Percentiles rank a stretch among this genome's conserved stretches.
phyloP scores from a whole-genome alignment of 768 basidiomycete genomes.

The Termitomyces sp. region DNA sequence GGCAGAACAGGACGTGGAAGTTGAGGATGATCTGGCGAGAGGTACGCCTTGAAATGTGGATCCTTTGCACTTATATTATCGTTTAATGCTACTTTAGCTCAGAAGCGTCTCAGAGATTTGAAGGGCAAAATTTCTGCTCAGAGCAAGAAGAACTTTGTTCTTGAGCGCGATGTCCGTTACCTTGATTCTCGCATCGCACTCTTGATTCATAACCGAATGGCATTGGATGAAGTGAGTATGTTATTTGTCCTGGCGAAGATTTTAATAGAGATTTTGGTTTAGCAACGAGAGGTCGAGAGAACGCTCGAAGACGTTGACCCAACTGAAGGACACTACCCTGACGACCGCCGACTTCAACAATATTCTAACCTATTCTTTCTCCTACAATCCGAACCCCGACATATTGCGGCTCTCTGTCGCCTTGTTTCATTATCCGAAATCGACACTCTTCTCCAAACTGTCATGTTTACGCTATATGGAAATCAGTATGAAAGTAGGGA shows the following conservation, averaged over 20 bases:
- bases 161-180: constrained; percentile 97
- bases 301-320: constrained; percentile 96
- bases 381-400: constrained; percentile 95
- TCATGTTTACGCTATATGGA: constrained; percentile 99
- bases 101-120: constrained; percentile 93
- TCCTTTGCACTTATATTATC: not conserved
- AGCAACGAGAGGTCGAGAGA: constrained; percentile 95
- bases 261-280: constrained; percentile 10
- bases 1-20: constrained; percentile 97
- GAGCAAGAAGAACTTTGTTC: constrained; percentile 99
- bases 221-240: constrained; percentile 78
- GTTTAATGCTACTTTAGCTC: constrained; percentile 50
- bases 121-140: constrained; percentile 97
- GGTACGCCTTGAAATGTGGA: constrained; percentile 46
- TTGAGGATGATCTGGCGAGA: constrained; percentile 94
- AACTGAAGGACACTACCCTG: constrained; percentile 88
- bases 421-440: constrained; percentile 96
- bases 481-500: constrained; percentile 99
- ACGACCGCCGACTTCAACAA: constrained; percentile 91
- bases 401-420: constrained; percentile 93
- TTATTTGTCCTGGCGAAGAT: constrained; percentile 5
- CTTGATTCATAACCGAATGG: constrained; percentile 98
- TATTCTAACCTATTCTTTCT: constrained; percentile 99
- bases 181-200: constrained; percentile 96
- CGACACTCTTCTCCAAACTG: constrained; percentile 97